phyloP scores from a whole-genome alignment of 164 flowering plant species.

The Vitis rotundifolia region DNA sequence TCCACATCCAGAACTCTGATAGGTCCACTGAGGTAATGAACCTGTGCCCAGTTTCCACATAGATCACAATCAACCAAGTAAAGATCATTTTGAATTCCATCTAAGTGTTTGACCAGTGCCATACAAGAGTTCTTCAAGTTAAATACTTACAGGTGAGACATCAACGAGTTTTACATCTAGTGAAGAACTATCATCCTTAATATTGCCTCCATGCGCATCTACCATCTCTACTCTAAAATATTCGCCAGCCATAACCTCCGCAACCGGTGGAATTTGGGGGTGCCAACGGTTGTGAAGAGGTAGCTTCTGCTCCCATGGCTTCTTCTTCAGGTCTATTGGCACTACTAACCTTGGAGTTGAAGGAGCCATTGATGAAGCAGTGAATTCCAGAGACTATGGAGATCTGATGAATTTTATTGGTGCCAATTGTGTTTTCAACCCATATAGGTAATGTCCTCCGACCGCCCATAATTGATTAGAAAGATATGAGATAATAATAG shows the following conservation, averaged over 20 bases:
- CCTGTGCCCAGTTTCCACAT: constrained; percentile 33
- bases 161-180: constrained; percentile 58
- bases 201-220: constrained; percentile 77
- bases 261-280: constrained; percentile 72
- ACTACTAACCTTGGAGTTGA: constrained; percentile 62
- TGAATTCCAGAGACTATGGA: too few species aligned
- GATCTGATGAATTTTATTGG: too few species aligned
- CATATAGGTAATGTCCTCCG: too few species aligned
- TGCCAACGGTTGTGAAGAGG: constrained; percentile 97
- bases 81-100: too few species aligned
- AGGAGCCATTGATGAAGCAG: constrained; percentile 62
- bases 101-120: too few species aligned
- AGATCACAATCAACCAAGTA: too few species aligned
- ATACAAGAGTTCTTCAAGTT: not conserved
- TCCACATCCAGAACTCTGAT: constrained; percentile 66
- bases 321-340: constrained; percentile 67
- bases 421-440: too few species aligned
- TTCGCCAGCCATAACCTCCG: constrained; percentile 58
- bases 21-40: constrained; percentile 90
- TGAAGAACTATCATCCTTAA: constrained; percentile 62
- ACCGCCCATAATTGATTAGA: too few species aligned
- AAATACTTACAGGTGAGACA: constrained; percentile 67
- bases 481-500: too few species aligned
- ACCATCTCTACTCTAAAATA: constrained; percentile 76
- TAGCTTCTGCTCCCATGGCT: constrained; percentile 73